Percentiles rank a stretch among this genome's conserved stretches.
phyloP scores from a whole-genome alignment of 768 basidiomycete species.

The Psilocybe cubensis region DNA sequence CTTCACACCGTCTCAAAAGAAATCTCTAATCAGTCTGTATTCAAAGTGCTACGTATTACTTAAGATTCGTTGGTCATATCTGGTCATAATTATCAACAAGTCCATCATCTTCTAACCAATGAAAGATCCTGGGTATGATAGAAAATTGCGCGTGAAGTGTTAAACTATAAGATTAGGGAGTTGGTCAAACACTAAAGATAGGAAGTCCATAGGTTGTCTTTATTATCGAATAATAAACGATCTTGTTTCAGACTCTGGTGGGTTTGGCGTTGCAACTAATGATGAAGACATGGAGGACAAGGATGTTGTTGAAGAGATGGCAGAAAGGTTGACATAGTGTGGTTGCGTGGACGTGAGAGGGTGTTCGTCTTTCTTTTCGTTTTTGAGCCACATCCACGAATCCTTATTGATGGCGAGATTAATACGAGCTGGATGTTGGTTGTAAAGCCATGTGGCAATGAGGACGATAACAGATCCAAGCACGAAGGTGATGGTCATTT shows the following conservation, averaged over 20 bases:
- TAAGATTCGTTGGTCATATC: background rate
- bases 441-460: slow-evolving; percentile 91
- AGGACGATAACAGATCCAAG: slow-evolving; percentile 85
- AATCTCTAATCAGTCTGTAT: no score
- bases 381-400: slow-evolving; percentile 25
- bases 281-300: slow-evolving; percentile 31
- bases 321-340: slow-evolving; percentile 24
- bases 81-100: background rate
- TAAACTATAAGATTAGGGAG: background rate
- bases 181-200: background rate
- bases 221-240: slow-evolving; percentile 18
- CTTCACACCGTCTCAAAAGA: no score
- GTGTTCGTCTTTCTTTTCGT: slow-evolving; percentile 26
- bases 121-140: background rate
- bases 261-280: slow-evolving; percentile 21
- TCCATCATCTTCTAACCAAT: background rate
- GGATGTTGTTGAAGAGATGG: slow-evolving; percentile 35
- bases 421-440: slow-evolving; percentile 55
- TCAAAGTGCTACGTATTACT: background rate
- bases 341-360: slow-evolving; percentile 19
- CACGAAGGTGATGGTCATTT: slow-evolving; percentile 83
- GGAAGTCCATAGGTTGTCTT: background rate
- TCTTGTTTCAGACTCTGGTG: slow-evolving; percentile 27
- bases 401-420: slow-evolving; percentile 19
- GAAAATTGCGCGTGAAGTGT: background rate